Evolutionary conservation across 345 rosid genomes (phyloP), one percentile per base, ranked within the genome.

Genomic region (Litchi chinensis): DNA sequence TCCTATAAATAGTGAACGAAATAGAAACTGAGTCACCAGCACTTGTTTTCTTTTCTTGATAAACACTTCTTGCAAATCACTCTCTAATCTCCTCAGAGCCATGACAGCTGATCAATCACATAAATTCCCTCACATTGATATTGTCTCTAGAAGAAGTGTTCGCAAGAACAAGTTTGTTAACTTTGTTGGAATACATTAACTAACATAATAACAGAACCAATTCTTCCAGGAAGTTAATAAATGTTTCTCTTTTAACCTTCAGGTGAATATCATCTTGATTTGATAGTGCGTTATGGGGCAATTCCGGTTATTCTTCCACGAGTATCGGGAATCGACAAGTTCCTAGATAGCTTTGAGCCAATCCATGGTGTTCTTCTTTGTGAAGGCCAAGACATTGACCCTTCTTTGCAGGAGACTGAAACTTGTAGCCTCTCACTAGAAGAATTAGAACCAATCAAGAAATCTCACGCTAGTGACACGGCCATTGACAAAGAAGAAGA

Each of bases 291-390:
- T 2, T 83, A 91, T 8, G 97, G 97, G 6, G 98, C 98, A 16
- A 96, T 93, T 0, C 98, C 96, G 1, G 96, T 88, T 2, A 91
- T 94, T 16, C 93, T 94, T 12, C 96, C 97, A 9, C 85, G 98
- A 12, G 96, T 93, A 19, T 86, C 63, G 71, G 97, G 98, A 4
- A 89, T 94, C 66, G 90, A 93, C 79, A 85, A 83, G 91, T 80
- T 94, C 59, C 65, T 93, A 1, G 91, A 91, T 32, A 93, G 96
- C 83, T 94, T 94, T 75, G 91, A 94, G 83, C 98, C 98, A 3
- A 91, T 94, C 87, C 98, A 94, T 66, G 97, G 98, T 4, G 97
- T 94, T 75, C 97, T 94, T 54, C 95, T 92, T 0, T 94, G 97
- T 54, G 97, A 94, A 87, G 98, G 98, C 12, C 97, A 94, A 82